Evolutionary conservation across 139 green algal species (phyloP).

Genomic region (Mesostigma viride): DNA sequence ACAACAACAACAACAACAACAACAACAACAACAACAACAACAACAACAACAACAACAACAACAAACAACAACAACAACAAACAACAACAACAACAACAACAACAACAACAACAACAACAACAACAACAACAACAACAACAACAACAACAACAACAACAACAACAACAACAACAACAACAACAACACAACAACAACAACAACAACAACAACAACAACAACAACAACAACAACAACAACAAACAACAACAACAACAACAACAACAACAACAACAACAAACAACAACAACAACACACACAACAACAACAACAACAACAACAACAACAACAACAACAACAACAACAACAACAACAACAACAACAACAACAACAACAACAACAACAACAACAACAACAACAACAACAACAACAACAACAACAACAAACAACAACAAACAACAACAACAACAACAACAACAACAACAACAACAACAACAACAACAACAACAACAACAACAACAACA

Average conservation of each 20-base stretch:
- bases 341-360: background rate
- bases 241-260: no score
- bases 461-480: background rate
- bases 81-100: no score
- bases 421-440: no score
- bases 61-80: no score
- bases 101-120: no score
- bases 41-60: slow-evolving; percentile 3
- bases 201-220: background rate
- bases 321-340: background rate
- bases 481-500: background rate
- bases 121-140: background rate
- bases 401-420: no score
- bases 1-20: background rate
- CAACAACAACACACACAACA: no score
- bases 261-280: no score
- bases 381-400: background rate
- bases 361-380: background rate
- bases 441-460: background rate
- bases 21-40: background rate
- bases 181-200: no score
- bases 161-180: no score
- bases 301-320: background rate
- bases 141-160: background rate
- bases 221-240: background rate